Evolutionary conservation across 352 stramenopile genomes (phyloP).

Genomic region (Globisporangium abappressorium): DNA sequence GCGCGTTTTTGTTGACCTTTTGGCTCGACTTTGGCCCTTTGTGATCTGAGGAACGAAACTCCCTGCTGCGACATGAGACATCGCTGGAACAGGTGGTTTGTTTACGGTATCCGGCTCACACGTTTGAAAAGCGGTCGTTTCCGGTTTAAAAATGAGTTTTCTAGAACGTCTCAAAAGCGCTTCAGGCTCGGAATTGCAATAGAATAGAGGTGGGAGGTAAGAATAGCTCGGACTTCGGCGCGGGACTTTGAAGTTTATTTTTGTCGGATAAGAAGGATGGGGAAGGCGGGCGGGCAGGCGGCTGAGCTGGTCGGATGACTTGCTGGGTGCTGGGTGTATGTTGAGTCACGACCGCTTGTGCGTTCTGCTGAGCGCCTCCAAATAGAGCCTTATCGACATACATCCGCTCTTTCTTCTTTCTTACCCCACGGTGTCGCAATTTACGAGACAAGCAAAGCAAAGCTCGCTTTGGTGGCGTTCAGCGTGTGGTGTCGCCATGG

Average conservation of each 20-base stretch:
- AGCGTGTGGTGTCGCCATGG: background rate
- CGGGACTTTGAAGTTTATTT: background rate
- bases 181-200: background rate
- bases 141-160: background rate
- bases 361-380: no score
- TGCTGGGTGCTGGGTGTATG: no score
- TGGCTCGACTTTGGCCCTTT: background rate
- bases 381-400: no score
- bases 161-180: background rate
- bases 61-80: background rate
- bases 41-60: background rate
- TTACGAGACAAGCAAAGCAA: background rate
- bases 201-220: background rate
- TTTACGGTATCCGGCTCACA: no score
- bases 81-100: background rate
- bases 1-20: background rate
- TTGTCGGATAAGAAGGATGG: background rate
- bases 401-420: background rate
- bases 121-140: no score
- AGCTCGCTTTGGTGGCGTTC: background rate
- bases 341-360: no score
- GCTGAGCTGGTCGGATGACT: background rate
- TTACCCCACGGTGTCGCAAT: background rate
- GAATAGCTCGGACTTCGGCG: background rate
- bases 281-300: background rate